Conservation (phyloP, 2,329 filamentous ascomycete species). For the Ilyonectria robusta region DNA sequence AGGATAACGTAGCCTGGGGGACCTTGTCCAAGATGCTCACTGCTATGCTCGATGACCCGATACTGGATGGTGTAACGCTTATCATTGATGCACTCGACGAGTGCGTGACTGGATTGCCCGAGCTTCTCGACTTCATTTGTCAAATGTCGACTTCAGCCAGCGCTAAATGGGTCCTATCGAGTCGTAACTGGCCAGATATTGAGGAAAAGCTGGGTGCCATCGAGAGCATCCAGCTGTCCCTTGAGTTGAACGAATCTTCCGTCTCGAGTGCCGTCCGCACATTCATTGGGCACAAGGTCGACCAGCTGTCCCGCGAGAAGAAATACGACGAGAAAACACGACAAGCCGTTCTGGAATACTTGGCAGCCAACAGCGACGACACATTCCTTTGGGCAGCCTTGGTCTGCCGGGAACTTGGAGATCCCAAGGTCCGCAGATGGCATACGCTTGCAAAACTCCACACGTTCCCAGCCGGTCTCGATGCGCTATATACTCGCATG, state of each 20-base stretch:
- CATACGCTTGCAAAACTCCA: slow-evolving; percentile 38
- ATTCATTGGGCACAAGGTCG: slow-evolving; percentile 57
- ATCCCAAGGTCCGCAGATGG: slow-evolving; percentile 5
- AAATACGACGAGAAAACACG: slow-evolving; percentile 25
- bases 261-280: slow-evolving; percentile 53
- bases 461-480: slow-evolving; percentile 52
- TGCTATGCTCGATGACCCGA: slow-evolving; percentile 1
- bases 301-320: slow-evolving; percentile 42
- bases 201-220: slow-evolving; percentile 44
- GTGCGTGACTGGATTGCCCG: neutral
- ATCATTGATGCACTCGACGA: slow-evolving; percentile 16
- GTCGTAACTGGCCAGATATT: slow-evolving; percentile 56
- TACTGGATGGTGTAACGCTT: neutral
- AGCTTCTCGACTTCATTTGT: neutral
- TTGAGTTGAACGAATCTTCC: slow-evolving; percentile 55
- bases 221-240: slow-evolving; percentile 48
- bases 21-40: slow-evolving; percentile 5
- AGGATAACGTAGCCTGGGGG: neutral
- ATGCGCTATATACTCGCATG: slow-evolving; percentile 57
- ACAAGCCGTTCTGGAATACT: slow-evolving; percentile 21
- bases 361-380: slow-evolving; percentile 51
- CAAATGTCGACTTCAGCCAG: slow-evolving; percentile 2
- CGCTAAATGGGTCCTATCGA: slow-evolving; percentile 61
- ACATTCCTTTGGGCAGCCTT: slow-evolving; percentile 52
- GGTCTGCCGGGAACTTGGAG: slow-evolving; percentile 36